Conservation (phyloP, 768 basidiomycete genomes). For the Trametes punicea region DNA sequence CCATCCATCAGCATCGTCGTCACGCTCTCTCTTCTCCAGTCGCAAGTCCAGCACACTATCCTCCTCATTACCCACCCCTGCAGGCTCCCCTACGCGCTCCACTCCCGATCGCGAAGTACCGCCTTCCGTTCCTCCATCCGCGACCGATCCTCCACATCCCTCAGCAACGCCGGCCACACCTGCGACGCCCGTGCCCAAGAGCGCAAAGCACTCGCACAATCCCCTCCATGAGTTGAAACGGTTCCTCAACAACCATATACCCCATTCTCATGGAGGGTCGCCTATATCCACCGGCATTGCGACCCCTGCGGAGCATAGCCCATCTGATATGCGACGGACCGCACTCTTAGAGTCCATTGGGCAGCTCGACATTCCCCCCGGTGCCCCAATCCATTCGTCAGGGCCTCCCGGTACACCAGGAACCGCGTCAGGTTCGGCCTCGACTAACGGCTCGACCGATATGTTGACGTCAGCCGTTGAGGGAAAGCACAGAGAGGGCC, state of each 20-base stretch:
- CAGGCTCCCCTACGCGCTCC: slow-evolving; percentile 11
- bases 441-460: slow-evolving; percentile 13
- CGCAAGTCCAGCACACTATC: slow-evolving; percentile 22
- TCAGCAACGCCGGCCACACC: slow-evolving; percentile 2
- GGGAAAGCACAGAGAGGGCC: slow-evolving; percentile 24
- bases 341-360: slow-evolving; percentile 35
- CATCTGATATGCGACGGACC: slow-evolving; percentile 35
- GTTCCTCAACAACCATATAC: slow-evolving; percentile 91
- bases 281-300: slow-evolving; percentile 25
- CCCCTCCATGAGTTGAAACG: slow-evolving; percentile 92
- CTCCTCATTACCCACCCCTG: slow-evolving; percentile 16
- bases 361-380: slow-evolving; percentile 30
- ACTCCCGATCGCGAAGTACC: slow-evolving; percentile 16
- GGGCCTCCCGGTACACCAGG: slow-evolving; percentile 9
- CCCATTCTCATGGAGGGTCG: slow-evolving; percentile 39
- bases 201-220: slow-evolving; percentile 48
- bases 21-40: slow-evolving; percentile 22
- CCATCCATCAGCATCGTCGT: slow-evolving; percentile 18
- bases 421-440: slow-evolving; percentile 10
- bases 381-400: slow-evolving; percentile 23
- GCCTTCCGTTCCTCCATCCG: slow-evolving; percentile 2
- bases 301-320: slow-evolving; percentile 26
- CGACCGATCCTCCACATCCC: neutral
- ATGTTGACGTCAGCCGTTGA: slow-evolving; percentile 16
- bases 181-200: slow-evolving; percentile 20